Evolutionary conservation across 495 filamentous ascomycete species (phyloP), one percentile per base, ranked within the genome.

Genomic region (Penicillium salamii): DNA sequence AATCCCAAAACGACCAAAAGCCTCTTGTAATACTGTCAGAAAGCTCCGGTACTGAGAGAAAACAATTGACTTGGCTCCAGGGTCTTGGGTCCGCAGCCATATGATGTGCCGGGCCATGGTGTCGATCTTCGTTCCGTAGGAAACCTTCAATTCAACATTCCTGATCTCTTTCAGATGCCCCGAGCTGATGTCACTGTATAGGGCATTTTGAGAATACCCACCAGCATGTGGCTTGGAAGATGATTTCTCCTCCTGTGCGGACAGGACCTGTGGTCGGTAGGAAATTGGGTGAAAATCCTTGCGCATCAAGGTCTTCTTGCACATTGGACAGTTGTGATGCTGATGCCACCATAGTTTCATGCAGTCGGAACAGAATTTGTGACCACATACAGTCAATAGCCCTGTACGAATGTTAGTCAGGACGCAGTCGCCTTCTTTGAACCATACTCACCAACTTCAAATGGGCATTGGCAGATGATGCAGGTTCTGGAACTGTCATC

Each of bases 11-110:
- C 78, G 66, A 1, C 62, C 47, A 40, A 97, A 83, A 0, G 89
- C 91, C 18, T 62, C 68, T 31, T 74, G 74, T 2, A 98, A 72
- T 7, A 95, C 78, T 2, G 79, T 70, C n/a, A 98, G 71, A 53
- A 96, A 96, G 35, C 85, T 83, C 44, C 79, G 78, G 66, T 82
- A 95, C 62, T 98, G 92, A 5, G 89, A 91, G 63, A 97, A 98
- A 18, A 97, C 71, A 56, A 98, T 84, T 0, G 89, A 89, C 62
- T 97, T 96, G 8, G 89, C 81, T 0, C 89, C 90, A 1, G 89
- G 89, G 60, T 98, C 93, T 41, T 89, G 79, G 43, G 84, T 73
- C 3, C 90, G 80, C 3, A 98, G 71, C 88, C 89, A 97, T 13
- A 95, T 61, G 1, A 97, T 67, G 60, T 98, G 93, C 8, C 87